These are phyloP conservation scores for Alternaria gaisen DNA, from an alignment of 2,329 filamentous ascomycete genomes.

Conservation along the genomic window DNA sequence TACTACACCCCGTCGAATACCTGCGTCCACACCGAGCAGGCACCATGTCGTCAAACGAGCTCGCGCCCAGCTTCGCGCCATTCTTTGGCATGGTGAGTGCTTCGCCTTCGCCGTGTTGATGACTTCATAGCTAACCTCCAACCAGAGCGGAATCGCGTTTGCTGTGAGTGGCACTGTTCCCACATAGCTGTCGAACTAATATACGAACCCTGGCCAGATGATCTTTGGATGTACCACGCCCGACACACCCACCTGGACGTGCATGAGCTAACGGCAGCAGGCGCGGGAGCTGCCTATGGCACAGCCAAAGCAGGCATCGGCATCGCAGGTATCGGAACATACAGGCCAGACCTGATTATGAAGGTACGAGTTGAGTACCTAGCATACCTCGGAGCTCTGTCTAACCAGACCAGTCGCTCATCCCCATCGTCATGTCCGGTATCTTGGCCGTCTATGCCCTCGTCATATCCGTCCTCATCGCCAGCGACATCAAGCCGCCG, in stretches of 20 bases:
- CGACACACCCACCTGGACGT: slow-evolving; percentile 1
- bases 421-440: slow-evolving; percentile 96
- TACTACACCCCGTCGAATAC: background rate
- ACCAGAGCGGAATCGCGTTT: slow-evolving; percentile 77
- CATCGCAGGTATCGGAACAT: slow-evolving; percentile 85
- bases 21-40: slow-evolving; percentile 5
- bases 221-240: slow-evolving; percentile 76
- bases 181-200: slow-evolving; percentile 27
- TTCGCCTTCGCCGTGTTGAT: slow-evolving; percentile 18
- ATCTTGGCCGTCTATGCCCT: slow-evolving; percentile 98
- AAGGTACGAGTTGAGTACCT: slow-evolving; percentile 65
- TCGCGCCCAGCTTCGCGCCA: slow-evolving; percentile 80
- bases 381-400: slow-evolving; percentile 5
- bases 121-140: slow-evolving; percentile 49
- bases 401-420: slow-evolving; percentile 70
- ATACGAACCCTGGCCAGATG: slow-evolving; percentile 62
- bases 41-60: slow-evolving; percentile 35
- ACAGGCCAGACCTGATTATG: slow-evolving; percentile 88
- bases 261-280: slow-evolving; percentile 52
- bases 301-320: slow-evolving; percentile 90
- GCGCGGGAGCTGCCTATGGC: slow-evolving; percentile 81
- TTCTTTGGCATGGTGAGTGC: slow-evolving; percentile 85
- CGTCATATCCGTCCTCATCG: slow-evolving; percentile 95
- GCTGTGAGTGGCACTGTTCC: slow-evolving; percentile 58
- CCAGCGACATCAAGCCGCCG: slow-evolving; percentile 83